These are phyloP conservation scores for Eutrema heterophyllum DNA, from an alignment of 345 rosid species.

Conservation along the genomic window DNA sequence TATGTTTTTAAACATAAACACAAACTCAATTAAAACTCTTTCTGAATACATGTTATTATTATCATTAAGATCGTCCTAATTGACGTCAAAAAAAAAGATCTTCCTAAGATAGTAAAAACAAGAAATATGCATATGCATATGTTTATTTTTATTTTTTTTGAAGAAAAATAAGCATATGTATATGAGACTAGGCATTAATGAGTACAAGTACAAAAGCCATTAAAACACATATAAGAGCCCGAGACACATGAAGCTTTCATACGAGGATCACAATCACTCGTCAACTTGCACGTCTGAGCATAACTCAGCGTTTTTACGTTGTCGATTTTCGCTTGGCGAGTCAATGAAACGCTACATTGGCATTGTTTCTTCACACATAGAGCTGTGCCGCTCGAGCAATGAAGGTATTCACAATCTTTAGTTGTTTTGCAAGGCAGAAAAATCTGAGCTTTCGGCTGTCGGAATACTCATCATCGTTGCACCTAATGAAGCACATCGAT, in stretches of 20 bases:
- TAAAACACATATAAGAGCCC: neutral
- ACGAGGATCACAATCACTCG: conserved; percentile 10
- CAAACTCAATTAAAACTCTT: neutral
- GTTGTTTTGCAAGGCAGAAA: neutral
- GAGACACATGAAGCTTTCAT: neutral
- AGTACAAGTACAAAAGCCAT: neutral
- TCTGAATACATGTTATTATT: too few species aligned
- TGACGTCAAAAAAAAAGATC: too few species aligned
- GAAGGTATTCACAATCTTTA: neutral
- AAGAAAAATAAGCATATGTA: neutral
- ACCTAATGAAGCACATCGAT: neutral
- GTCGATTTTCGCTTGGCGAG: neutral
- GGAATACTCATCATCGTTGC: neutral
- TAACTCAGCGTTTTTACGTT: neutral
- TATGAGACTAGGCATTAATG: neutral
- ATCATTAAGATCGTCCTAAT: too few species aligned
- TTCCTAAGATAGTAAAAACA: too few species aligned
- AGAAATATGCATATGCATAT: too few species aligned
- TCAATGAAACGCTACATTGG: neutral
- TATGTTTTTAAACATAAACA: neutral
- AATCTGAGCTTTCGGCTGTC: neutral
- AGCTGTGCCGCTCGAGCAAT: conserved; percentile 1
- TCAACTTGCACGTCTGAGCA: neutral
- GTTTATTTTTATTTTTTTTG: too few species aligned
- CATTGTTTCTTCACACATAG: neutral